These are phyloP conservation scores for Peronospora tabacina DNA, from an alignment of 352 stramenopile genomes.

Conservation along the genomic window DNA sequence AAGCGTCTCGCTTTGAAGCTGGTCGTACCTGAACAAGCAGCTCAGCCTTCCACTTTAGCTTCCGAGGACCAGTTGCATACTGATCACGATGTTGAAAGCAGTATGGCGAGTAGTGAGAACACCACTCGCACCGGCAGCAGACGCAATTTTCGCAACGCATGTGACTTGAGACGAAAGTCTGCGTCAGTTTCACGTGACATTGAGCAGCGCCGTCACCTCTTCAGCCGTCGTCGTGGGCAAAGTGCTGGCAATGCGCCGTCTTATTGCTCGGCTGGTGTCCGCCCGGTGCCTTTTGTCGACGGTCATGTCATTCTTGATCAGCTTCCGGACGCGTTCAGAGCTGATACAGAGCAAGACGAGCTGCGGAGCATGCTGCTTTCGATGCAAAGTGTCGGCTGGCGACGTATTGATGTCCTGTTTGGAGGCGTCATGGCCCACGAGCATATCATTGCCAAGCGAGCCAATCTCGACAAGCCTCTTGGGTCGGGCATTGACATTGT, in stretches of 20 bases:
- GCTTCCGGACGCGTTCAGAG: conserved; percentile 52
- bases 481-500: conserved; percentile 64
- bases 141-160: conserved; percentile 13
- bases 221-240: conserved; percentile 23
- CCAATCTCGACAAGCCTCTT: conserved; percentile 43
- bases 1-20: conserved; percentile 35
- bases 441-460: conserved; percentile 75
- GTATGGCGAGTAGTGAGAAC: conserved; percentile 8
- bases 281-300: conserved; percentile 46
- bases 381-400: conserved; percentile 66
- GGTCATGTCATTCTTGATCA: conserved; percentile 57
- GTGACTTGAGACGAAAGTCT: conserved; percentile 17
- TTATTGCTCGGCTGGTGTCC: conserved; percentile 16
- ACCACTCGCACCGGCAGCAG: conserved; percentile 15
- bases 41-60: conserved; percentile 21
- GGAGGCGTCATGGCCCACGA: conserved; percentile 63
- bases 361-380: conserved; percentile 70
- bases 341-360: conserved; percentile 50
- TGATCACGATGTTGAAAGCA: conserved; percentile 13
- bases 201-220: conserved; percentile 8
- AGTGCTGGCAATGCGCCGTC: conserved; percentile 17
- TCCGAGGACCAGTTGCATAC: conserved; percentile 9
- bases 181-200: conserved; percentile 11
- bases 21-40: conserved; percentile 15
- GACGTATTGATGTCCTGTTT: conserved; percentile 65